Base-by-base conservation (phyloP, 2,329 filamentous ascomycete genomes). In the Magnaporthales sp. region DNA sequence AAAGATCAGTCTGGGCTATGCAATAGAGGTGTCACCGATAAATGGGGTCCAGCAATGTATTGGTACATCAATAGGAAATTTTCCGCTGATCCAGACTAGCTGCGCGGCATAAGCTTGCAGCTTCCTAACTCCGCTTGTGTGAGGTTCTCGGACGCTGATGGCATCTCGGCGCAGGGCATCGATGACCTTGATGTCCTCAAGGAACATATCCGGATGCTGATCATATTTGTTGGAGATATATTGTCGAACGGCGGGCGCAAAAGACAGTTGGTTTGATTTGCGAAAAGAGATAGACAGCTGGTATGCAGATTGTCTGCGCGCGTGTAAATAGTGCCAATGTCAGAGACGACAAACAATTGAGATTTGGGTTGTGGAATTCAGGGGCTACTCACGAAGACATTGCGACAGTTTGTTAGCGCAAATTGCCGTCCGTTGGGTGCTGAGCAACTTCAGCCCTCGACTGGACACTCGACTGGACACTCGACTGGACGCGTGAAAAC, bases 191-290 rank as follows among this genome's bases (percentile, higher is more conserved):
- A 88, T 87, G 80, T 99, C 95, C 70, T 91, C 86, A 69, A 88
- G 87, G 78, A 99, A 99, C 90, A 97, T 96, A 77, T 97, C 93
- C 38, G 95, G 94, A 75, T 97, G 94, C 77, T 99, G 95, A 78
- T 98, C 94, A 89, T 98, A 98, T 84, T 98, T 97, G 77, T 88
- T 90, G 69, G 93, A 96, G 74, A 99, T 98, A 81, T 99, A 98
- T 76, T 95, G 89, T 70, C 91, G 92, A 76, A 99, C 93, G 64
- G 93, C 91, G 68, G 87, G 83, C 66, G 91, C 90, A 69, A 98
- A 85, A 68, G 90, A 90, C 56, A 97, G 83, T 67, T 89, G 84
- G 70, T 91, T 88, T 65, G 93, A 94, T 75, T 89, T 91, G 72
- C 94, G 92, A 79, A 98, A 98, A 9, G 94, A 93, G 69, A 97